Base-by-base conservation (phyloP, 192 early-diverging fungal species). In the Coemansia furcata region DNA sequence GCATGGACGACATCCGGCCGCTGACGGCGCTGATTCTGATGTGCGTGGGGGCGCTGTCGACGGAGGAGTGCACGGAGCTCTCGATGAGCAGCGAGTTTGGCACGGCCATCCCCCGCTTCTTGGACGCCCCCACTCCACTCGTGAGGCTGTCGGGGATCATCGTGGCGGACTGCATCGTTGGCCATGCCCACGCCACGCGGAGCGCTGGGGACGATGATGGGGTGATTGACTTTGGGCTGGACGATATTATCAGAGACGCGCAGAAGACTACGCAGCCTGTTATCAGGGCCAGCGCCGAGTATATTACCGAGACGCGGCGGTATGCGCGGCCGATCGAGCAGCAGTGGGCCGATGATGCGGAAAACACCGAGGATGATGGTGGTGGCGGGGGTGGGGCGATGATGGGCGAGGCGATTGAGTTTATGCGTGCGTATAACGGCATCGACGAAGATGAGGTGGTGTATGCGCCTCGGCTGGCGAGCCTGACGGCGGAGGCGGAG, bases 201-300 rank as follows among this genome's bases (percentile, higher is more conserved):
- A 57, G 3, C 12, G 57, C 14, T 26, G 37, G 23, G 36, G 10
- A 47, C 1, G 43, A 33, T 15, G 60, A 47, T 10, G 8, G 39
- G 12, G 55, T 43, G 14, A 32, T 81, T 29, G 78, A 81, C 42
- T 81, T 81, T 69, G 78, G 78, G 5, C 35, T 81, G 43, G 78
- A 76, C 35, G 78, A 81, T 15, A 68, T 81, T 33, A 59, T 81
- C 21, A 60, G 72, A 19, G 73, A 81, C 26, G 66, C 78, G 0
- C 30, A 61, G 61, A 36, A 30, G 17, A 61, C 70, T 3, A 32
- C 59, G 2, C 50, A 63, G 11, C 59, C 63, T 0, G 60, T 57
- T 19, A 21, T 68, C 26, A 58, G 44, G 0, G 78, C 78, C 40
- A 75, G 73, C 38, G 78, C 78, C 9, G 44, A 54, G 12, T 80